Percentiles rank a stretch among this genome's conserved stretches.
Evolutionary conservation across 2,329 filamentous ascomycete genomes (phyloP).

Genomic region (Fusarium secorum): DNA sequence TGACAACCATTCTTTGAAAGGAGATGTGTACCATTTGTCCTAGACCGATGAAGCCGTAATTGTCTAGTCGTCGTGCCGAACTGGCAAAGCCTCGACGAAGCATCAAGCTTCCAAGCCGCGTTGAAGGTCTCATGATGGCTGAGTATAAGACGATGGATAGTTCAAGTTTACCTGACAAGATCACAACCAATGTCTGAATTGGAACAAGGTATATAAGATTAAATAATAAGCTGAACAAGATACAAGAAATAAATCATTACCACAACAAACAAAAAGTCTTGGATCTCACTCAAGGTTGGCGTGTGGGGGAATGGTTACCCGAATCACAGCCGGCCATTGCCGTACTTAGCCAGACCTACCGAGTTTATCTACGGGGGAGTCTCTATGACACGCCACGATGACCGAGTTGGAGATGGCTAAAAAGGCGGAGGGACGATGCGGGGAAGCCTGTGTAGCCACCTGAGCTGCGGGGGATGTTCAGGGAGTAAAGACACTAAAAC

Average conservation of each 20-base stretch:
- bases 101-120: constrained; percentile 42
- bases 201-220: background rate
- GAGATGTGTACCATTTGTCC: constrained; percentile 63
- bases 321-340: constrained; percentile 49
- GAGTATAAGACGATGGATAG: too few relatives aligned
- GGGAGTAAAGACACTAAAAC: constrained; percentile 15
- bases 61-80: constrained; percentile 57
- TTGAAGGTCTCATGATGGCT: constrained; percentile 32
- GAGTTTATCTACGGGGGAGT: constrained; percentile 1
- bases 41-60: constrained; percentile 66
- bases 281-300: background rate
- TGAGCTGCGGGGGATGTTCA: constrained; percentile 8
- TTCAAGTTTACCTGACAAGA: background rate
- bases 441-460: constrained; percentile 22
- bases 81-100: constrained; percentile 61
- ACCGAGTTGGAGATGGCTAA: constrained; percentile 15
- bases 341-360: constrained; percentile 44
- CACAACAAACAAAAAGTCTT: background rate
- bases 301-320: constrained; percentile 37
- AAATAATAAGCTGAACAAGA: background rate
- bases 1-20: background rate
- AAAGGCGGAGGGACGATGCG: constrained; percentile 17
- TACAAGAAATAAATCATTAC: background rate
- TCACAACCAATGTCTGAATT: background rate
- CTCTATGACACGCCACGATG: background rate